Base-by-base conservation (phyloP, 192 early-diverging fungal genomes). In the Umbelopsis isabellina region DNA sequence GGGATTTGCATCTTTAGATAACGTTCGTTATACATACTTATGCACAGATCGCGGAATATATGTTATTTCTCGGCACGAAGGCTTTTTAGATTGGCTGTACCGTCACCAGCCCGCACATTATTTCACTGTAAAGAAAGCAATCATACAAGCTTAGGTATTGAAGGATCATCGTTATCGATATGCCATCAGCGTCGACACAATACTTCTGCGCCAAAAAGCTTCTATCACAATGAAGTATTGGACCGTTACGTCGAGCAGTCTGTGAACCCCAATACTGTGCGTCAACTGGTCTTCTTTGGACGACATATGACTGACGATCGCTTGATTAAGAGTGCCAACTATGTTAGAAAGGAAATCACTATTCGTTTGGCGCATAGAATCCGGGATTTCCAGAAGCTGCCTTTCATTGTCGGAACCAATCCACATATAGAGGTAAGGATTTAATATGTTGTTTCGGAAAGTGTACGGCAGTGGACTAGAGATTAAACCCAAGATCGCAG, bases 311-410 rank as follows among this genome's bases (percentile, higher is more conserved):
- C 90, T 3, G 85, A 86, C 37, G 93, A 96, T 47, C 91, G 93
- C 72, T 83, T 99, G 15, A 49, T 99, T 1, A 84, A 89, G 27
- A 92, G 90, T 23, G 93, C 94, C 16, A 99, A 99, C 80, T 97
- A 97, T 84, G 91, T 95, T 46, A 83, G 95, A 25, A 79, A 83
- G 27, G 97, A 99, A 79, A 81, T 99, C 22, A 92, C 97, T 2
- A 89, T 99, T 7, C 84, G 97, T 33, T 76, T 99, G 20, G 93
- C 97, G n/a, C 94, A 97, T 76, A 84, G 97, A 13, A 96, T 99
- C 75, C 86, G 92, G 51, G 91, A 91, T 73, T 96, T 97, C 71
- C 97, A 99, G 80, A 89, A 90, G 46, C 84, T 99, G 16, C 96
- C 97, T 4, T 99, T 94, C 71, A 94, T 97, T 46, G 92, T 95